Evolutionary conservation across 805 yeast genomes (phyloP), one percentile per base, ranked within the genome.

Genomic region (Candida bentonensis): DNA sequence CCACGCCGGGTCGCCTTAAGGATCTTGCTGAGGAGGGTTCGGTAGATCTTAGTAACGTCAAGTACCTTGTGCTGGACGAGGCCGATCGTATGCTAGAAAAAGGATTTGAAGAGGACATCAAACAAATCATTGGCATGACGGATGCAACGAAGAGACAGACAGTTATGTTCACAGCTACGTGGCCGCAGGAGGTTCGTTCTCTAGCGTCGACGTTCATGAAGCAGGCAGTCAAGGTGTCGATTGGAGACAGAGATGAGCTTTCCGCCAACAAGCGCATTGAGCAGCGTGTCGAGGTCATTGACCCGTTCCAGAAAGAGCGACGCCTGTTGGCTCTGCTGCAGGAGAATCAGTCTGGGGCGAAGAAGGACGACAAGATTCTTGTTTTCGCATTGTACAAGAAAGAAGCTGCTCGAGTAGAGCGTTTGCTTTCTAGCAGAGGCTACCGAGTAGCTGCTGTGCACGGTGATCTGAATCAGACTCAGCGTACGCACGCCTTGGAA

Each of bases 131-230:
- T 59, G 74, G 80, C 46, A 72, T 85, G 15, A 68, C 73, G 21
- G 57, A 64, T 25, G 43, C 57, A 2, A 60, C 63, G 22, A 55
- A 71, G 23, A 72, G 97, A 67, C 97, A 89, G 65, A 92, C 98
- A 0, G 71, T 92, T 51, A 92, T 92, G 97, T 92, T 92, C 66
- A 89, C 98, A 7, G 99, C 99, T n/a, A 92, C 99, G 1, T 92
- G 98, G 98, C 99, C 99, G n/a, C 84, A 83, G 55, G 95, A 89
- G 66, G 97, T 92, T 27, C 79, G 97, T 59, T 94, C 86, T 51
- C 72, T 92, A 50, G 98, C 98, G 5, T 59, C 78, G 17, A 74
- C 82, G 4, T 92, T 82, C 64, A 83, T 92, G 94, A 75, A 72
- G 21, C 52, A 62, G 23, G 94, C 96, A n/a, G 85, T 86, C 42